Evolutionary conservation across 2,329 filamentous ascomycete genomes (phyloP), one percentile per base, ranked within the genome.

Genomic region (Cladosporium oxysporum): DNA sequence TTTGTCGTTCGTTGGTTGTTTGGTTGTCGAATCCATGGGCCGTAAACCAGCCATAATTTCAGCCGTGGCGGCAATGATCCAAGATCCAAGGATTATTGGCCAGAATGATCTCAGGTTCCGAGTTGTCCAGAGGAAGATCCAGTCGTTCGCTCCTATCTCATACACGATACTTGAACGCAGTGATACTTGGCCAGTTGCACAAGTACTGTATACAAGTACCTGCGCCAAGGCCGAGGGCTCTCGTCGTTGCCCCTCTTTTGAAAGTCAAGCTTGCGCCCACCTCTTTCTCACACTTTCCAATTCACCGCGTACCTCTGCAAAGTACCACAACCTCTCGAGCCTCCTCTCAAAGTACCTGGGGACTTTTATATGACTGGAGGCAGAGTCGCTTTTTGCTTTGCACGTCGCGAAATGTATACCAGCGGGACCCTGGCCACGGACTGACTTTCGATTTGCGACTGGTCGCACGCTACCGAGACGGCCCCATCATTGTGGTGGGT

Each of bases 401-500:
- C 28, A 57, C 50, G 35, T 63, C 33, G 37, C 33, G 49, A 31
- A 33, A n/a, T 47, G 33, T 63, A 57, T 55, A 41, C 35, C 41
- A 28, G 49, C 50, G 50, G 55, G 29, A 63, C 61, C 61, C 61
- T 63, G 50, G 26, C 61, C 29, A 23, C 50, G 61, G 50, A 29
- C 23, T 23, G 49, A 29, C 61, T 31, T 57, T 28, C 35, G 33
- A 31, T 63, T 57, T 55, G 61, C 50, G 50, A 55, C 50, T 63
- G 50, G 61, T 35, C 35, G 18, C 50, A 55, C 61, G 50, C 61
- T 63, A 63, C 49, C 28, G 47, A 29, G 44, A n/a, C 61, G 61
- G 61, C 61, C 49, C 61, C 61, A 63, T 63, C 26, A 26, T 55
- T 29, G 31, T 21, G 28, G 61, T 63, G 61, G 61, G 61, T 63